These are phyloP conservation scores for Fusarium caatingaense DNA, from an alignment of 2,329 filamentous ascomycete species.

Conservation along the genomic window DNA sequence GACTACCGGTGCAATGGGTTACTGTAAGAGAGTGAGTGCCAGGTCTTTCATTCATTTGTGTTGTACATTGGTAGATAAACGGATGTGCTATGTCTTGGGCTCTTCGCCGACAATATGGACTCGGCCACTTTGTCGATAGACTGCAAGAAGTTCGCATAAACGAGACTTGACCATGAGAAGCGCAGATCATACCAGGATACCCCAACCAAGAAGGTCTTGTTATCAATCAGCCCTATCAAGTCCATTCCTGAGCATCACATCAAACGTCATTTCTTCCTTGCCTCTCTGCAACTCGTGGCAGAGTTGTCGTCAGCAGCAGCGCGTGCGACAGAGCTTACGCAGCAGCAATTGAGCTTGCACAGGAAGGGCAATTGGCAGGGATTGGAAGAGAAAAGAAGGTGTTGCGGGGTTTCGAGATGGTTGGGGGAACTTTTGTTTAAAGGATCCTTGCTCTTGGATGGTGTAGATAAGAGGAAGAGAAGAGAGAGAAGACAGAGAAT, in stretches of 20 bases:
- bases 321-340: conserved; percentile 30
- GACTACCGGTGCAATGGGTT: conserved; percentile 12
- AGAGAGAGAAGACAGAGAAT: not conserved
- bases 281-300: not conserved
- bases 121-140: not conserved
- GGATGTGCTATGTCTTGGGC: not conserved
- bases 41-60: not conserved
- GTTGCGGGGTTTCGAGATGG: conserved; percentile 21
- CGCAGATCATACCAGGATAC: not conserved
- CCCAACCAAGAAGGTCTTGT: not conserved
- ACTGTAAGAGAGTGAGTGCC: not conserved
- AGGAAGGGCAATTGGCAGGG: conserved; percentile 19
- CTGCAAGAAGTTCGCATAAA: not conserved
- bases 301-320: conserved; percentile 31
- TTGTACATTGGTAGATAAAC: not conserved
- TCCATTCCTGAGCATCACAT: not conserved
- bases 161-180: not conserved
- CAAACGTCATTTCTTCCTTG: conserved; percentile 16
- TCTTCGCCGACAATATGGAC: not conserved
- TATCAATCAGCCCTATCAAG: conserved; percentile 25
- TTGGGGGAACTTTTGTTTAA: conserved; percentile 37
- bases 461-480: conserved; percentile 20
- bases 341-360: conserved; percentile 16
- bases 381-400: conserved; percentile 1
- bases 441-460: conserved; percentile 19